Percentiles rank a stretch among this genome's conserved stretches.
These are phyloP conservation scores for Cercospora citrullina DNA, from an alignment of 2,329 filamentous ascomycete genomes.

Conservation along the genomic window DNA sequence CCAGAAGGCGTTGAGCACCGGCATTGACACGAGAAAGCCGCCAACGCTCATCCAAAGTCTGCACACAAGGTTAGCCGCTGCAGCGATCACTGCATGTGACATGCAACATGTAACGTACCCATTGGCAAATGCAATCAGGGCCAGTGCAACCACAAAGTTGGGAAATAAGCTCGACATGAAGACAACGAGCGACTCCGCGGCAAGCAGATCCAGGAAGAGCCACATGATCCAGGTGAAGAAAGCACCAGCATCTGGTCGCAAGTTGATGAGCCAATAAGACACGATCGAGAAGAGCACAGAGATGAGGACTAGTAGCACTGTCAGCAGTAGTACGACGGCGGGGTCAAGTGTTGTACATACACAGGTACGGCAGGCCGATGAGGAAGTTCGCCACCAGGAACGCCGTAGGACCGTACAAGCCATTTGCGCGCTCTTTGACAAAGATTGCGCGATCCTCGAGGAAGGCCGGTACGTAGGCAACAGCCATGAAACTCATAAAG, in stretches of 20 bases:
- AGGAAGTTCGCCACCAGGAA: conserved; percentile 80
- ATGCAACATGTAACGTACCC: conserved; percentile 45
- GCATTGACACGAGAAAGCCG: conserved; percentile 75
- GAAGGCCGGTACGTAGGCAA: conserved; percentile 82
- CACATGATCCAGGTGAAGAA: conserved; percentile 81
- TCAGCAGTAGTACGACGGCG: conserved; percentile 25
- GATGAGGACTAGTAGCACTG: conserved; percentile 58
- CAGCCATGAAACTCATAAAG: conserved; percentile 57
- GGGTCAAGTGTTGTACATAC: conserved; percentile 14
- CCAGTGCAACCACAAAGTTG: conserved; percentile 76
- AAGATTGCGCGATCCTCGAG: conserved; percentile 75
- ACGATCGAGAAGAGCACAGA: conserved; percentile 71
- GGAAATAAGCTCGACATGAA: conserved; percentile 71
- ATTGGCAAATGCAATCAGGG: conserved; percentile 80
- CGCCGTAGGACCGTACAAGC: conserved; percentile 71
- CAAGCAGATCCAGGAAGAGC: conserved; percentile 80
- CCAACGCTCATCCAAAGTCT: conserved; percentile 80
- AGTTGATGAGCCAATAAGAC: conserved; percentile 77
- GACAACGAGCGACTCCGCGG: conserved; percentile 79
- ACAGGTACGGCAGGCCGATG: conserved; percentile 78
- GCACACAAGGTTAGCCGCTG: conserved; percentile 8
- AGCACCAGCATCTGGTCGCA: conserved; percentile 61
- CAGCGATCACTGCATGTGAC: not conserved
- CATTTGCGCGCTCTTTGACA: conserved; percentile 77
- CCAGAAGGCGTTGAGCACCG: conserved; percentile 77